A percentile compares a stretch with the other conserved stretches of the same genome.
Evolutionary conservation across 148 eudicot species (phyloP).

Genomic region (Tetragonia tetragonoides): DNA sequence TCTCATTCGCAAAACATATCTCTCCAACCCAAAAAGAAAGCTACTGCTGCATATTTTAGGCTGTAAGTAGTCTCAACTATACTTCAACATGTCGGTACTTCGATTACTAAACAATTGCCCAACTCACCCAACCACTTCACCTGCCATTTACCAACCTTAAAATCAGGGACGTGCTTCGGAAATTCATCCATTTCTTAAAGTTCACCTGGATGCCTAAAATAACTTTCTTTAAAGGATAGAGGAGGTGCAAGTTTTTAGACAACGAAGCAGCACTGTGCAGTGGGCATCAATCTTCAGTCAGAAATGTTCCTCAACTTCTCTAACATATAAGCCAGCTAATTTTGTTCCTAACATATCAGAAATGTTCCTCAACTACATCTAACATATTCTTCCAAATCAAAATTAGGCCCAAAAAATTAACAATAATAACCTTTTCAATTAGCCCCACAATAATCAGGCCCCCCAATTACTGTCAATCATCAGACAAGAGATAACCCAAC

Average conservation of each 20-base stretch:
- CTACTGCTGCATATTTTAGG: too few species aligned
- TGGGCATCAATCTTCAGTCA: too few species aligned
- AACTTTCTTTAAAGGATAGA: background rate
- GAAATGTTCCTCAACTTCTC: too few species aligned
- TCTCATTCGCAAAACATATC: background rate
- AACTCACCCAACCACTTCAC: background rate
- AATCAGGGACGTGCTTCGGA: background rate
- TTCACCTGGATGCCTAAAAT: background rate
- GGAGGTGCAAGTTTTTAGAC: background rate
- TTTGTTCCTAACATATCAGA: background rate
- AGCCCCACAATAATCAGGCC: too few species aligned
- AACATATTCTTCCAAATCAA: background rate
- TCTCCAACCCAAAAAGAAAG: too few species aligned
- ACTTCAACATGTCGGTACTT: too few species aligned
- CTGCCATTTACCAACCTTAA: background rate
- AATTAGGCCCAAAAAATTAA: too few species aligned
- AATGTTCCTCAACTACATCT: background rate
- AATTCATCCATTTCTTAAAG: background rate
- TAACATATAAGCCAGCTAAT: background rate
- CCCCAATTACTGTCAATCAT: too few species aligned
- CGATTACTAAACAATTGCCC: background rate
- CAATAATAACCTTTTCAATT: too few species aligned
- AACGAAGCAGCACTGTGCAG: background rate
- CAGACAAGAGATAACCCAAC: too few species aligned
- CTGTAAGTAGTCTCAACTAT: too few species aligned